A percentile compares a stretch with the other conserved stretches of the same genome.
These are phyloP conservation scores for Ascocoryne sarcoides DNA, from an alignment of 2,329 filamentous ascomycete species.

Conservation along the genomic window DNA sequence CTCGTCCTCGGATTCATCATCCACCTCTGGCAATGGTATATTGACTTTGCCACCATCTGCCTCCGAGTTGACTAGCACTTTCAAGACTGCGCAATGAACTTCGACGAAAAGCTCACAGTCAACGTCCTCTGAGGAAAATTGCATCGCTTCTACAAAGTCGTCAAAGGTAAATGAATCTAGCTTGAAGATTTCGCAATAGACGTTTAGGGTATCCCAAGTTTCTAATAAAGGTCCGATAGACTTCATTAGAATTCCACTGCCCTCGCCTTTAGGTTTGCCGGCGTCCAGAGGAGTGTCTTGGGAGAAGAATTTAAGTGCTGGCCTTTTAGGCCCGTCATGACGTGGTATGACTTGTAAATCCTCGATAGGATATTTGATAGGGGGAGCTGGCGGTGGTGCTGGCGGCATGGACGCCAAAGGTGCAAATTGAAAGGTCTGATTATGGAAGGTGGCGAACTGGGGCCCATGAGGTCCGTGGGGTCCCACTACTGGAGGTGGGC, in stretches of 20 bases:
- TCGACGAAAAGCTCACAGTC: conserved; percentile 84
- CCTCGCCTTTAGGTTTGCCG: conserved; percentile 37
- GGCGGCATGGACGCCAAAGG: conserved; percentile 39
- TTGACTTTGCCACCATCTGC: conserved; percentile 70
- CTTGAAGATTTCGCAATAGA: conserved; percentile 92
- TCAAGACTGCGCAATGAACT: conserved; percentile 83
- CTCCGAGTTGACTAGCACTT: conserved; percentile 71
- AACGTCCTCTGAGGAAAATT: conserved; percentile 61
- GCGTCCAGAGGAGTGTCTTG: conserved; percentile 46
- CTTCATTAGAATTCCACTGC: conserved; percentile 64
- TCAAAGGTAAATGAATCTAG: conserved; percentile 97
- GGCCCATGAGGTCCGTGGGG: conserved; percentile 25
- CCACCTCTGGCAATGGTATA: conserved; percentile 67
- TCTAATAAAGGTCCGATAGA: conserved; percentile 81
- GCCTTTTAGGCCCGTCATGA: conserved; percentile 53
- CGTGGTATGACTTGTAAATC: conserved; percentile 74
- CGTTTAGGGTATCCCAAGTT: conserved; percentile 93
- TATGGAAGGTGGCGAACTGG: conserved; percentile 33
- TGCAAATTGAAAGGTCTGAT: conserved; percentile 37
- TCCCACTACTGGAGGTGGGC: conserved; percentile 26
- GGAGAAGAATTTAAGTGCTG: conserved; percentile 69
- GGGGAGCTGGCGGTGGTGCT: conserved; percentile 59
- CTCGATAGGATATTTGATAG: conserved; percentile 91
- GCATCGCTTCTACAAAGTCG: conserved; percentile 84
- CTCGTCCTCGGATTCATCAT: conserved; percentile 53